Percentiles rank a stretch among this genome's conserved stretches.
Evolutionary conservation across 2,329 filamentous ascomycete species (phyloP).

Genomic region (Zymoseptoria brevis): DNA sequence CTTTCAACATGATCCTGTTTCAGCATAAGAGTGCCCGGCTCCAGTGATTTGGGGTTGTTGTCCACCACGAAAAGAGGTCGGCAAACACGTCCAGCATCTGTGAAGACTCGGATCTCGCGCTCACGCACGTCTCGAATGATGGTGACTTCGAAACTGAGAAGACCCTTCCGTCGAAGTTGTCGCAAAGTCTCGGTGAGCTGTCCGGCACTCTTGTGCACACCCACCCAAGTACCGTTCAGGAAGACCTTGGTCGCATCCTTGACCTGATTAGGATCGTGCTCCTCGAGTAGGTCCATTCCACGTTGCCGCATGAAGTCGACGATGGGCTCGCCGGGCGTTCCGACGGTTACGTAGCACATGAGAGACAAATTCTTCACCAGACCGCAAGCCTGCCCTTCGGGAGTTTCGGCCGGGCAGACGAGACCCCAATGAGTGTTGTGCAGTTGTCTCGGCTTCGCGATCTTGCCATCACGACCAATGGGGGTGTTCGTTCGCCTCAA

Average conservation of each 20-base stretch:
- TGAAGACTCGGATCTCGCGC: slow-evolving; percentile 97
- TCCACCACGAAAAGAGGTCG: slow-evolving; percentile 90
- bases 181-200: slow-evolving; percentile 58
- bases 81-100: slow-evolving; percentile 91
- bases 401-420: slow-evolving; percentile 94
- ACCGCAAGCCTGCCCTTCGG: slow-evolving; percentile 96
- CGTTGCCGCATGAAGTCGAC: slow-evolving; percentile 92
- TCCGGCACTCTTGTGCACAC: slow-evolving; percentile 82
- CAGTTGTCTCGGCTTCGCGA: slow-evolving; percentile 93
- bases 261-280: slow-evolving; percentile 61
- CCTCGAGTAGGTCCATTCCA: slow-evolving; percentile 93
- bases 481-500: slow-evolving; percentile 95
- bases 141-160: slow-evolving; percentile 86
- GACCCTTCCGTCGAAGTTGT: slow-evolving; percentile 53
- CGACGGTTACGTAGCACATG: slow-evolving; percentile 97
- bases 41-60: slow-evolving; percentile 66
- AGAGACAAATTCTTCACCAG: slow-evolving; percentile 95
- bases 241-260: slow-evolving; percentile 96
- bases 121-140: slow-evolving; percentile 94
- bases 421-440: slow-evolving; percentile 99
- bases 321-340: slow-evolving; percentile 81
- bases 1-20: slow-evolving; percentile 75
- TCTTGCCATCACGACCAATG: slow-evolving; percentile 93
- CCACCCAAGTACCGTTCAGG: slow-evolving; percentile 96
- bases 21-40: slow-evolving; percentile 69